phyloP scores from a whole-genome alignment of 2,329 filamentous ascomycete species.

The Ilyonectria mors-panacis region DNA sequence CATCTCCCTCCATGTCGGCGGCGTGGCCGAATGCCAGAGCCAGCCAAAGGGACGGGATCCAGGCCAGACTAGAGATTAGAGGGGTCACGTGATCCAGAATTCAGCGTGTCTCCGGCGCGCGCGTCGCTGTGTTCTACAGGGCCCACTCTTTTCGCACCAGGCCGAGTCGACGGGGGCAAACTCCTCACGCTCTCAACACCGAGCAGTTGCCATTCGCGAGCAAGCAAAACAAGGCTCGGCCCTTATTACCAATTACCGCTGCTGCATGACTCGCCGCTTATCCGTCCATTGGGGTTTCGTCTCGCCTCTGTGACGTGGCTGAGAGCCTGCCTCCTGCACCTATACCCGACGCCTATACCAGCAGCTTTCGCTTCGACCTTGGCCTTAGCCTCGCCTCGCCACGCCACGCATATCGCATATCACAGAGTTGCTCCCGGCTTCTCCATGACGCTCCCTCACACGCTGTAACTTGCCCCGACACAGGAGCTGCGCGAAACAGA shows the following conservation, averaged over 20 bases:
- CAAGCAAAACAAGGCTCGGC: constrained; percentile 40
- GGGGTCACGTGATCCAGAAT: constrained; percentile 28
- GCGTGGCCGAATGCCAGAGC: not conserved
- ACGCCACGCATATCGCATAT: constrained; percentile 14
- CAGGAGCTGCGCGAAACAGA: constrained; percentile 38
- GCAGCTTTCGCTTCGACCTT: constrained; percentile 18
- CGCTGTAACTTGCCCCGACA: constrained; percentile 40
- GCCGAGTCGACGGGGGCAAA: constrained; percentile 41
- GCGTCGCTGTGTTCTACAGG: constrained; percentile 31
- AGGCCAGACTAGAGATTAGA: not conserved
- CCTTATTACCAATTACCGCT: constrained; percentile 32
- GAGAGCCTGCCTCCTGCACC: constrained; percentile 19
- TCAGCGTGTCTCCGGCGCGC: constrained; percentile 34
- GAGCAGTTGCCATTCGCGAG: constrained; percentile 36
- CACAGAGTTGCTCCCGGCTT: constrained; percentile 24
- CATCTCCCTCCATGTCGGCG: not conserved
- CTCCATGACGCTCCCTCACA: constrained; percentile 45
- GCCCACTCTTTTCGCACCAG: constrained; percentile 43
- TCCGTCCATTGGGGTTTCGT: constrained; percentile 22
- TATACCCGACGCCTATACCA: constrained; percentile 29
- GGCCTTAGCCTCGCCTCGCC: constrained; percentile 29
- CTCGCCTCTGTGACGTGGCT: constrained; percentile 28
- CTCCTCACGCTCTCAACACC: constrained; percentile 42
- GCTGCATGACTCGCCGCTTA: constrained; percentile 20
- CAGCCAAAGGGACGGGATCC: not conserved